These are phyloP conservation scores for Sporothrix pseudoabietina DNA, from an alignment of 2,329 filamentous ascomycete species.

Conservation along the genomic window DNA sequence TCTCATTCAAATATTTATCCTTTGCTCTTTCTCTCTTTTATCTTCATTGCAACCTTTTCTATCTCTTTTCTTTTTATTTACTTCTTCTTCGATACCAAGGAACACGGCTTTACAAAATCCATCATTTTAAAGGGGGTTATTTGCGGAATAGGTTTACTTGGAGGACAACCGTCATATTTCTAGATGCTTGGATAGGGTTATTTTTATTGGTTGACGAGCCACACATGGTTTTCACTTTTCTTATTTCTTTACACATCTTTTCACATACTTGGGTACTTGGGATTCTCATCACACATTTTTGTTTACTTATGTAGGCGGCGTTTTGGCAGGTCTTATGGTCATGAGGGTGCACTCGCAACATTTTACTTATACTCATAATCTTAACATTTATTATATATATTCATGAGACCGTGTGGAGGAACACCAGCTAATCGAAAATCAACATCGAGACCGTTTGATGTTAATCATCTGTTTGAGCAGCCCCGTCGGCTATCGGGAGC, in stretches of 20 bases:
- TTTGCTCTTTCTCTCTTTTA: not conserved
- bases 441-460: not conserved
- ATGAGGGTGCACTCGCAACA: not conserved
- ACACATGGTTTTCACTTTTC: not conserved
- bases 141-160: not conserved
- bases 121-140: not conserved
- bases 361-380: not conserved
- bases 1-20: slow-evolving; percentile 3
- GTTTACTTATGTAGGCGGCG: not conserved
- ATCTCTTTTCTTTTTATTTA: not conserved
- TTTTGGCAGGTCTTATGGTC: not conserved
- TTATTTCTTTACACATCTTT: not conserved
- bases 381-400: not conserved
- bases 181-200: not conserved
- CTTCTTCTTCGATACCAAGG: slow-evolving; percentile 6
- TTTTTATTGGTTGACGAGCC: not conserved
- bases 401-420: not conserved
- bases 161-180: not conserved
- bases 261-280: too few species aligned
- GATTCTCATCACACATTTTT: not conserved
- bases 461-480: too few species aligned
- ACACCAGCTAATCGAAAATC: not conserved
- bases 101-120: not conserved
- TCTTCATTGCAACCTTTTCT: not conserved
- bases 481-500: not conserved